A percentile compares a stretch with the other conserved stretches of the same genome.
phyloP scores from a whole-genome alignment of 108 stramenopile species.

The Aureococcus anophagefferens region DNA sequence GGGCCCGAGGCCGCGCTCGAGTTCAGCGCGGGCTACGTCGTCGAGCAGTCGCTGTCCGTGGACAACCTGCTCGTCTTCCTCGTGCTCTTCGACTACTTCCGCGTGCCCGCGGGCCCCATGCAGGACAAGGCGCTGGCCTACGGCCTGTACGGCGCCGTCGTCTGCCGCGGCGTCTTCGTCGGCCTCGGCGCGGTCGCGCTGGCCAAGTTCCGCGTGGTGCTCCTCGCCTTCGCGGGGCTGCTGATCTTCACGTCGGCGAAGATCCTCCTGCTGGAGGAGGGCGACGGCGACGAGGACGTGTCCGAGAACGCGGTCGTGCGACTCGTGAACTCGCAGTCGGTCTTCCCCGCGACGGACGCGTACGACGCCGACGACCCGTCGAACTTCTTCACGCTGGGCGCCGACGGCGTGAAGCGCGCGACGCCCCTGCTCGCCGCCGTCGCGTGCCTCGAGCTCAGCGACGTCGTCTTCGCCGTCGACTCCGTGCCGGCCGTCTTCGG shows the following conservation, averaged over 20 bases:
- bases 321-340: not conserved
- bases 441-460: constrained; percentile 38
- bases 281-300: not conserved
- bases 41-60: constrained; percentile 72
- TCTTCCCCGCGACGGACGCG: not conserved
- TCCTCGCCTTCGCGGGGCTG: constrained; percentile 3
- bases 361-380: not conserved
- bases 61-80: constrained; percentile 86
- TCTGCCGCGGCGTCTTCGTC: constrained; percentile 7
- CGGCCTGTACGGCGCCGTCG: constrained; percentile 7
- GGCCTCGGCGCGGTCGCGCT: constrained; percentile 2
- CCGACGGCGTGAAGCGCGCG: constrained; percentile 18
- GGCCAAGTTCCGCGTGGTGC: constrained; percentile 1
- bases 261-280: not conserved
- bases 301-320: not conserved
- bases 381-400: not conserved
- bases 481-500: constrained; percentile 15
- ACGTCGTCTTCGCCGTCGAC: constrained; percentile 41
- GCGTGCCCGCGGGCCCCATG: constrained; percentile 41
- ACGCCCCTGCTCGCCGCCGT: constrained; percentile 33
- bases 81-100: constrained; percentile 75
- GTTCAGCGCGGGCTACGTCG: constrained; percentile 74
- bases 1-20: constrained; percentile 25
- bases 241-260: not conserved
- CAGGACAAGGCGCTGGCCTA: constrained; percentile 5